Evolutionary conservation across 768 basidiomycete genomes (phyloP).

Genomic region (Sporobolomyces phaffii): DNA sequence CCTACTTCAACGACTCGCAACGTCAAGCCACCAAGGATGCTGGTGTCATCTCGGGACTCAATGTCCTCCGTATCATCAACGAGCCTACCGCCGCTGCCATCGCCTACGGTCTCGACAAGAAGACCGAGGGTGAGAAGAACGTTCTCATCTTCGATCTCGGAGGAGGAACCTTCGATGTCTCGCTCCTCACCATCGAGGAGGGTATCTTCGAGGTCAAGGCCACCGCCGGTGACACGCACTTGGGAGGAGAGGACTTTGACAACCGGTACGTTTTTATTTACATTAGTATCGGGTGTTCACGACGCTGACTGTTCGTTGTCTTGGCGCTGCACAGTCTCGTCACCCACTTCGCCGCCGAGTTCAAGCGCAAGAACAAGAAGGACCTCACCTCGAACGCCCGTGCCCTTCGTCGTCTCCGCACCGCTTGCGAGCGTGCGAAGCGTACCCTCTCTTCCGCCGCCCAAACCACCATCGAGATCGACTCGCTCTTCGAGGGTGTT

Average conservation of each 20-base stretch:
- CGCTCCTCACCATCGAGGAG: constrained; percentile 98
- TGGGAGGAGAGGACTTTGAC: constrained; percentile 97
- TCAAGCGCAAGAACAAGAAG: constrained; percentile 85
- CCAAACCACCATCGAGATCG: constrained; percentile 93
- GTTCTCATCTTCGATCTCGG: constrained; percentile 98
- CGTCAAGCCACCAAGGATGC: constrained; percentile 98
- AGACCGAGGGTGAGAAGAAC: constrained; percentile 62
- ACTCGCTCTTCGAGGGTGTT: constrained; percentile 94
- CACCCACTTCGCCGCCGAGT: constrained; percentile 75
- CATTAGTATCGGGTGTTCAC: too few species aligned
- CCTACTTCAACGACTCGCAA: constrained; percentile 99
- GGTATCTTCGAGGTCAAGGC: constrained; percentile 99
- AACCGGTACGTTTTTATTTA: too few species aligned
- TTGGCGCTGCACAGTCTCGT: constrained; percentile 64
- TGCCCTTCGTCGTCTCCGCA: constrained; percentile 97
- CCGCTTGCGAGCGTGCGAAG: constrained; percentile 99
- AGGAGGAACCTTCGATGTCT: constrained; percentile 98
- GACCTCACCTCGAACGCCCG: constrained; percentile 80
- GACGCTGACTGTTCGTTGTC: too few species aligned
- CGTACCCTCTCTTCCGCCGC: constrained; percentile 90
- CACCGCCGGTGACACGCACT: constrained; percentile 97
- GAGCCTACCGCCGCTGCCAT: constrained; percentile 98
- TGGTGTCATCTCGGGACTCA: constrained; percentile 92
- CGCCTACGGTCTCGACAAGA: constrained; percentile 84
- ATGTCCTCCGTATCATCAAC: constrained; percentile 96